phyloP scores from a whole-genome alignment of 768 basidiomycete species.

The Leccinum imitatum region DNA sequence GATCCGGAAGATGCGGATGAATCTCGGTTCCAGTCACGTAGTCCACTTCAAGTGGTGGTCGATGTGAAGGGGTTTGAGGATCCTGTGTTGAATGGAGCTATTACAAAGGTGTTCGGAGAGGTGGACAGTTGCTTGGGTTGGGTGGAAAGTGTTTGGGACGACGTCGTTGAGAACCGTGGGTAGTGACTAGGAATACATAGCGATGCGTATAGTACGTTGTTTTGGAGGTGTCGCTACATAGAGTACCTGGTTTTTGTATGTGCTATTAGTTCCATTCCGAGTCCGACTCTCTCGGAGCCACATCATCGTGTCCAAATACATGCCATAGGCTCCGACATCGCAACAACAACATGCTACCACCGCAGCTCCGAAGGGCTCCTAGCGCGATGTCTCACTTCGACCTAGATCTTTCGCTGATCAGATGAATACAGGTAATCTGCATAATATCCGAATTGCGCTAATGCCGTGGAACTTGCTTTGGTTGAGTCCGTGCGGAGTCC shows the following conservation, averaged over 20 bases:
- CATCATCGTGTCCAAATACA: background rate
- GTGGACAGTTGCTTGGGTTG: constrained; percentile 46
- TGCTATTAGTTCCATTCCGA: no score
- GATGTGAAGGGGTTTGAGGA: constrained; percentile 70
- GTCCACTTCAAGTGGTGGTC: constrained; percentile 6
- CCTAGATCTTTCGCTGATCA: background rate
- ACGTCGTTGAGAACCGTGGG: constrained; percentile 31
- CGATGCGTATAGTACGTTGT: no score
- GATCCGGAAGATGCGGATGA: constrained; percentile 23
- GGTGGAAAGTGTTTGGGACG: constrained; percentile 56
- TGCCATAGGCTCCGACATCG: no score
- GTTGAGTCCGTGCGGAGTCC: no score
- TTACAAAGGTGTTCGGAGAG: constrained; percentile 41
- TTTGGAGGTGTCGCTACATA: no score
- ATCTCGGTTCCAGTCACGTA: background rate
- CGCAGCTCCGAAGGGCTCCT: background rate
- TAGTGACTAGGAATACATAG: background rate
- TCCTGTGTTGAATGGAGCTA: constrained; percentile 46
- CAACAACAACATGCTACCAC: background rate
- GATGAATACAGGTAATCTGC: background rate
- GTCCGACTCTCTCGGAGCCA: no score
- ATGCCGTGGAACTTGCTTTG: no score
- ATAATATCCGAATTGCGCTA: no score
- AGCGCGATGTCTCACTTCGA: background rate
- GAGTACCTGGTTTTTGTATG: no score